Conservation (phyloP, 1,284 basidiomycete species). For the Sporisorium exsertum region DNA sequence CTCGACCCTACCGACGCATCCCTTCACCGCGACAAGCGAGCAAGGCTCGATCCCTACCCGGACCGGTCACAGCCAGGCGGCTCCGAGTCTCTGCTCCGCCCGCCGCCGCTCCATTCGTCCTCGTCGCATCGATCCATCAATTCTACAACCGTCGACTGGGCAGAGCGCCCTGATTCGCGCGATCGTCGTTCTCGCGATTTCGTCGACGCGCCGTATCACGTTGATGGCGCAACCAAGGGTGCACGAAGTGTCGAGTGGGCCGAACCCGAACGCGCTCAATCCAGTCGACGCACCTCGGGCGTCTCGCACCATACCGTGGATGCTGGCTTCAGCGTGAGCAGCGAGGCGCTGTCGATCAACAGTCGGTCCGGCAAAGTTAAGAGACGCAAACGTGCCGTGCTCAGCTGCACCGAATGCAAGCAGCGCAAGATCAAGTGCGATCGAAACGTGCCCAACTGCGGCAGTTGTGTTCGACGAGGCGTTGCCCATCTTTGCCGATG, state of each 20-base stretch:
- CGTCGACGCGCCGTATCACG: constrained; percentile 8
- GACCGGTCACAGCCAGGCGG: constrained; percentile 16
- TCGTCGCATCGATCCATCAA: constrained; percentile 26
- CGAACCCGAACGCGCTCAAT: constrained; percentile 12
- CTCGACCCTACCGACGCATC: constrained; percentile 12
- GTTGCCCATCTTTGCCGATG: constrained; percentile 56
- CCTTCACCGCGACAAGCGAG: constrained; percentile 41
- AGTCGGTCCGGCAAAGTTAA: constrained; percentile 43
- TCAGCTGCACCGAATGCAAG: constrained; percentile 58
- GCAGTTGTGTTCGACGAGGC: constrained; percentile 52
- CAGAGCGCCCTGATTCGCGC: constrained; percentile 12
- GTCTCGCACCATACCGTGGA: constrained; percentile 27
- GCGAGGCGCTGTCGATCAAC: constrained; percentile 9
- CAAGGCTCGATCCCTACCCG: constrained; percentile 31
- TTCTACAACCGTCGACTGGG: constrained; percentile 22
- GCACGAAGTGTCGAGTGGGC: constrained; percentile 23
- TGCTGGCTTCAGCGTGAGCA: constrained; percentile 15
- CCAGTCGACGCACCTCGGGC: constrained; percentile 33
- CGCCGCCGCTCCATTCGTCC: constrained; percentile 25
- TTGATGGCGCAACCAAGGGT: constrained; percentile 6
- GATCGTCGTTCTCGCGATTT: constrained; percentile 24
- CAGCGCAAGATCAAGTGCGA: constrained; percentile 61
- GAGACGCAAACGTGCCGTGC: constrained; percentile 48
- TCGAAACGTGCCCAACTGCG: constrained; percentile 57
- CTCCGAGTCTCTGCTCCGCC: constrained; percentile 17